These are phyloP conservation scores for Dactylellina cionopaga DNA, from an alignment of 2,329 filamentous ascomycete genomes.

Conservation along the genomic window DNA sequence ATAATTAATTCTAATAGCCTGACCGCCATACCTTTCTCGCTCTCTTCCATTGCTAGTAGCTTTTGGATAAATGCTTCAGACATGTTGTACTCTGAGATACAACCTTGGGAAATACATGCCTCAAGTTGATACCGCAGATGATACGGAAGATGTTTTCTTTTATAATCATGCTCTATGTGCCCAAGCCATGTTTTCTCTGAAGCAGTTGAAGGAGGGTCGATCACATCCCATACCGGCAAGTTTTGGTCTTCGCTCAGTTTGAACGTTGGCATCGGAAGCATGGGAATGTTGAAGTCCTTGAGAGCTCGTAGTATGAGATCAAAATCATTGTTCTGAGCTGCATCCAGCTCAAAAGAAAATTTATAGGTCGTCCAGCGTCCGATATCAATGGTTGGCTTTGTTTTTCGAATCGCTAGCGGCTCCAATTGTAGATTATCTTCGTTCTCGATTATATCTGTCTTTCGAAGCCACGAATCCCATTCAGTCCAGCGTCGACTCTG, in stretches of 20 bases:
- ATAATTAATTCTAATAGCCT: constrained; percentile 65
- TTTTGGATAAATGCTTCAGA: constrained; percentile 72
- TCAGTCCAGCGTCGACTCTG: constrained; percentile 65
- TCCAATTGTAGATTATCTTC: constrained; percentile 59
- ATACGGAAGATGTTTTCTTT: constrained; percentile 69
- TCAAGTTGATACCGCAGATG: constrained; percentile 88
- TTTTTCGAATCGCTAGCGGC: constrained; percentile 65
- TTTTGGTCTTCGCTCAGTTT: constrained; percentile 59
- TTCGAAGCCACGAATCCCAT: constrained; percentile 70
- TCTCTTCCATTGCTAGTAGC: constrained; percentile 66
- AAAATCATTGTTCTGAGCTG: constrained; percentile 59
- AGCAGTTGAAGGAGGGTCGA: constrained; percentile 55
- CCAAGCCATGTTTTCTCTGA: constrained; percentile 51
- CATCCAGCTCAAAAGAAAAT: constrained; percentile 61
- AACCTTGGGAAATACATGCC: constrained; percentile 84
- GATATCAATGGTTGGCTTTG: constrained; percentile 68
- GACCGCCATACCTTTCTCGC: constrained; percentile 56
- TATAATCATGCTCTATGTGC: constrained; percentile 59
- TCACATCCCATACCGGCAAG: constrained; percentile 63
- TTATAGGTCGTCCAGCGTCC: constrained; percentile 70
- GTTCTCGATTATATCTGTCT: constrained; percentile 70
- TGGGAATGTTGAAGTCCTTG: constrained; percentile 76
- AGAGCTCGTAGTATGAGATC: constrained; percentile 67
- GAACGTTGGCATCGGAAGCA: constrained; percentile 64
- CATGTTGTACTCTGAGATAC: constrained; percentile 80